A percentile compares a stretch with the other conserved stretches of the same genome.
Conservation (phyloP, 768 basidiomycete species). For the Suillus bovinus region DNA sequence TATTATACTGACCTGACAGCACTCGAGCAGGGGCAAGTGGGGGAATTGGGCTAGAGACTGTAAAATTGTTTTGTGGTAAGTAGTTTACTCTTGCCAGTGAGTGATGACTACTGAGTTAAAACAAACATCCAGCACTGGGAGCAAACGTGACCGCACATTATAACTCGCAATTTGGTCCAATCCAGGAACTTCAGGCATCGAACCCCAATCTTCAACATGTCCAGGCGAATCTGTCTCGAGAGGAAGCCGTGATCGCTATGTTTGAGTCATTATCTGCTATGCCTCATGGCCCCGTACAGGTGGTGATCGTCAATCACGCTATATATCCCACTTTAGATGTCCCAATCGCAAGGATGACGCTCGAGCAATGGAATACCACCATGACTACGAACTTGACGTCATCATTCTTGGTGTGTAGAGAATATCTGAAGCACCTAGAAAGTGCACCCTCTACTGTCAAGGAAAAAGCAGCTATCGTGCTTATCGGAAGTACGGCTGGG, state of each 20-base stretch:
- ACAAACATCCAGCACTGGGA: conserved; percentile 52
- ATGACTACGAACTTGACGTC: conserved; percentile 65
- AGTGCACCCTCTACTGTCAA: conserved; percentile 40
- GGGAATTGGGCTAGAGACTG: conserved; percentile 70
- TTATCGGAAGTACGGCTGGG: conserved; percentile 73
- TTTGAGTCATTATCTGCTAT: conserved; percentile 42
- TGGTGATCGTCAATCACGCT: conserved; percentile 64
- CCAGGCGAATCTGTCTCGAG: conserved; percentile 59
- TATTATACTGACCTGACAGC: not conserved
- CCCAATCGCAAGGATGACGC: conserved; percentile 56
- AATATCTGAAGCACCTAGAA: conserved; percentile 52
- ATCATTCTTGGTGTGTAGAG: conserved; percentile 65
- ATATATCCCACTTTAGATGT: conserved; percentile 46
- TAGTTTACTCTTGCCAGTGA: conserved; percentile 11
- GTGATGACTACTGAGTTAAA: not conserved
- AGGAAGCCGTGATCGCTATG: conserved; percentile 50
- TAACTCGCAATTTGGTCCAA: conserved; percentile 47
- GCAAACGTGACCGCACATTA: conserved; percentile 75
- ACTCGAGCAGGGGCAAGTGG: conserved; percentile 61
- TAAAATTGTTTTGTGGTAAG: conserved; percentile 55
- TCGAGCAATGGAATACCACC: conserved; percentile 64
- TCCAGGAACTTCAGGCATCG: conserved; percentile 41
- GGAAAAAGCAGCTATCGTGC: conserved; percentile 58
- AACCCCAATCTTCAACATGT: conserved; percentile 37
- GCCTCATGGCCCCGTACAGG: conserved; percentile 52